Percentiles rank a stretch among this genome's conserved stretches.
phyloP scores from a whole-genome alignment of 768 basidiomycete species.

The Suillus sp. region DNA sequence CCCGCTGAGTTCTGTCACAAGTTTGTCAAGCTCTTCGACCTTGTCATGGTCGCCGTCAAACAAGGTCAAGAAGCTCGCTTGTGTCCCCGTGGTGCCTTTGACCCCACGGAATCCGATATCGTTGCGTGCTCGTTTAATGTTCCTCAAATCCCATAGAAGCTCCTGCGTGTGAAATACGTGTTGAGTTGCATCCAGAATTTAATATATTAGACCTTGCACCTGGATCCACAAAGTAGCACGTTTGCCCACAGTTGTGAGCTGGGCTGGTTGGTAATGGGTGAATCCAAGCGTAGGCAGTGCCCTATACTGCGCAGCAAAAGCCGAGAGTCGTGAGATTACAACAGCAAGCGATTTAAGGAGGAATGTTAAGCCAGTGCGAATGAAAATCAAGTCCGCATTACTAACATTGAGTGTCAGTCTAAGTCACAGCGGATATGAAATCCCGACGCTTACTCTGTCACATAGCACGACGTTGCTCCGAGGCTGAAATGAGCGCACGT shows the following conservation, averaged over 20 bases:
- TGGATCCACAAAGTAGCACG: slow-evolving; percentile 97
- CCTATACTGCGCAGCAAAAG: slow-evolving; percentile 83
- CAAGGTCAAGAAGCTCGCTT: slow-evolving; percentile 91
- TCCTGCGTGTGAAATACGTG: slow-evolving; percentile 49
- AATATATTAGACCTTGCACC: slow-evolving; percentile 36
- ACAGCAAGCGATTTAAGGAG: slow-evolving; percentile 87
- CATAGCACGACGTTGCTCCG: slow-evolving; percentile 98
- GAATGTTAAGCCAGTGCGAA: slow-evolving; percentile 82
- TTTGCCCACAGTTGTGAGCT: slow-evolving; percentile 97
- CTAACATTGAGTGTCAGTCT: slow-evolving; percentile 40
- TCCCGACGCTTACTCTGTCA: slow-evolving; percentile 82
- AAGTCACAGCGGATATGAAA: slow-evolving; percentile 6
- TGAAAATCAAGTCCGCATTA: slow-evolving; percentile 98
- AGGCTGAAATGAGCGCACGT: slow-evolving; percentile 48
- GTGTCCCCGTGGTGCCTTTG: slow-evolving; percentile 99
- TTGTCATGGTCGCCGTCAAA: slow-evolving; percentile 97
- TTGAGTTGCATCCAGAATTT: neutral
- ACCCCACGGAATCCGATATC: slow-evolving; percentile 98
- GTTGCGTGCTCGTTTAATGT: slow-evolving; percentile 84
- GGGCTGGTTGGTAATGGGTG: slow-evolving; percentile 99
- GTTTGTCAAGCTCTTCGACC: slow-evolving; percentile 86
- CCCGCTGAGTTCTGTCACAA: slow-evolving; percentile 89
- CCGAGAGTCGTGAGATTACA: slow-evolving; percentile 84
- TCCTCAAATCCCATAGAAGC: slow-evolving; percentile 93
- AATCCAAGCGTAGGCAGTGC: slow-evolving; percentile 94